These are phyloP conservation scores for Cercospora brassicicola DNA, from an alignment of 2,329 filamentous ascomycete genomes.

Conservation along the genomic window DNA sequence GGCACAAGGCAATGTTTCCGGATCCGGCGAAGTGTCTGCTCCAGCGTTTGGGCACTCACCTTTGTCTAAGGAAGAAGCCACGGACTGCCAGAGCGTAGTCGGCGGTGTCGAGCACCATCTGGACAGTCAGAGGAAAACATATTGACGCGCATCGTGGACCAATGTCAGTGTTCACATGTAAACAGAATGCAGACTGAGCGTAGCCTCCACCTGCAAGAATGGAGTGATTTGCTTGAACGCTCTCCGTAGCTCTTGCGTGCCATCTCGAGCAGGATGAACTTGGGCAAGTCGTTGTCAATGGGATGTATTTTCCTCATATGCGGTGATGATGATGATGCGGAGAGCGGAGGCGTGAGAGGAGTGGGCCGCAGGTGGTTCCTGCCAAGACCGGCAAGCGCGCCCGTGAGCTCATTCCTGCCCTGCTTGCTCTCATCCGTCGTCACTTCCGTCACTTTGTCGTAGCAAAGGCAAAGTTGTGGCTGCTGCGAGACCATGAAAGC, in stretches of 20 bases:
- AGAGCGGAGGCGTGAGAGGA: background rate
- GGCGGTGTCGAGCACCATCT: background rate
- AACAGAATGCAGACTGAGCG: background rate
- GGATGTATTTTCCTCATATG: background rate
- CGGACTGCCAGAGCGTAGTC: background rate
- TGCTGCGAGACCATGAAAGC: background rate
- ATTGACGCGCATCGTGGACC: background rate
- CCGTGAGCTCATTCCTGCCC: background rate
- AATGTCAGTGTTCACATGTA: background rate
- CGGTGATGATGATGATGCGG: background rate
- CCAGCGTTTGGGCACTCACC: background rate
- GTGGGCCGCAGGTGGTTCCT: background rate
- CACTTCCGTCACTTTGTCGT: slow-evolving; percentile 1
- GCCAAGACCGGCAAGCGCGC: background rate
- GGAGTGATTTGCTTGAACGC: background rate
- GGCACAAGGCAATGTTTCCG: background rate
- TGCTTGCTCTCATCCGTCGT: background rate
- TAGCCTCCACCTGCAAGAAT: background rate
- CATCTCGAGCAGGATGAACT: background rate
- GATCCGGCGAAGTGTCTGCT: background rate
- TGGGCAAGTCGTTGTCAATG: background rate
- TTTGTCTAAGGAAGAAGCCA: background rate
- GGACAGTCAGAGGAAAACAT: background rate
- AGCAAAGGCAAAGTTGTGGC: background rate
- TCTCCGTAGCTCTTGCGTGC: background rate